Evolutionary conservation across 345 rosid genomes (phyloP).

Genomic region (Excoecaria cochinchinensis): DNA sequence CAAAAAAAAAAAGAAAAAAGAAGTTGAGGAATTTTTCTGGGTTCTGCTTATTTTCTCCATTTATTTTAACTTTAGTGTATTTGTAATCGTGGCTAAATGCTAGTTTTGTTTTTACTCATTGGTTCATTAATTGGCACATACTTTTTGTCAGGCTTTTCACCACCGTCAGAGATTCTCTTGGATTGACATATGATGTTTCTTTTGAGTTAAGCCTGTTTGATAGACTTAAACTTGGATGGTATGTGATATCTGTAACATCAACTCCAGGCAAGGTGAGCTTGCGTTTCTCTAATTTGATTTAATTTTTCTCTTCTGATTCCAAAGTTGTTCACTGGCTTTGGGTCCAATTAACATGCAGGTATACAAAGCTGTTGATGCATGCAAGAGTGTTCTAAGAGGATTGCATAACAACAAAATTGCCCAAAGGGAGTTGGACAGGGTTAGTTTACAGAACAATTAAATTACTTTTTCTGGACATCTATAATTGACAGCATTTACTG

Average conservation of each 20-base stretch:
- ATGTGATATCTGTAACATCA: constrained; percentile 96
- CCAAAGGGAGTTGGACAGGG: constrained; percentile 93
- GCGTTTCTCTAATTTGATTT: constrained; percentile 19
- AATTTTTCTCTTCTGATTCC: constrained; percentile 9
- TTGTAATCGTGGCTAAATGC: background rate
- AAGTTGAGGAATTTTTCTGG: too few relatives aligned
- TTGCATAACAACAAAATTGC: constrained; percentile 79
- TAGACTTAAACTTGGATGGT: constrained; percentile 97
- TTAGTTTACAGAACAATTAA: constrained; percentile 37
- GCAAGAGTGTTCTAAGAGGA: constrained; percentile 96
- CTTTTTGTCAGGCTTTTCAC: constrained; percentile 82
- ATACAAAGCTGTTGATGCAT: constrained; percentile 92
- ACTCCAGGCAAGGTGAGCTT: constrained; percentile 85
- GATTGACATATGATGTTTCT: constrained; percentile 96
- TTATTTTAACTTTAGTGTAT: background rate
- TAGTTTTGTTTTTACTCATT: background rate
- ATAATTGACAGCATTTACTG: background rate
- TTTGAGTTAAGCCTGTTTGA: constrained; percentile 96
- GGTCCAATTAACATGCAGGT: constrained; percentile 49
- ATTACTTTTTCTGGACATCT: background rate
- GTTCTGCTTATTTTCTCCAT: background rate
- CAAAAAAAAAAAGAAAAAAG: too few relatives aligned
- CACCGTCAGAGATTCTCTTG: constrained; percentile 97
- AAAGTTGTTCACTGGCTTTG: constrained; percentile 14
- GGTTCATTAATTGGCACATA: background rate